Evolutionary conservation across 257 asterid species (phyloP).

Genomic region (Forsythia viridissima): DNA sequence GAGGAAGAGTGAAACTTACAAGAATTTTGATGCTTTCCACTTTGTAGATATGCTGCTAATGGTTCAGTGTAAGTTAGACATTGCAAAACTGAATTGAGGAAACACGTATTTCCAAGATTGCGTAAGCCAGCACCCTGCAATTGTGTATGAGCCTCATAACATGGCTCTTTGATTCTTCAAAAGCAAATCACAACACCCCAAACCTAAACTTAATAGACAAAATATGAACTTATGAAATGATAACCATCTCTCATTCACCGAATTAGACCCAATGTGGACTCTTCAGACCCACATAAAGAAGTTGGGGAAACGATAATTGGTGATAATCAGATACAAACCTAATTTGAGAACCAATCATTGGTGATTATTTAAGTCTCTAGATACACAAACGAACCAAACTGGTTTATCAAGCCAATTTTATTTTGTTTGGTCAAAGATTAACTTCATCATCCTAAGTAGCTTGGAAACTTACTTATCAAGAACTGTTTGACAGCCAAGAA

Average conservation of each 20-base stretch:
- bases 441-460: too few relatives aligned
- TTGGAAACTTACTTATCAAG: too few relatives aligned
- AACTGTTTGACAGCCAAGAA: too few relatives aligned
- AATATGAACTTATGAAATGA: background rate
- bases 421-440: too few relatives aligned
- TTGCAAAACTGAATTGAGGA: constrained; percentile 88
- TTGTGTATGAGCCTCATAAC: constrained; percentile 8
- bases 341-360: too few relatives aligned
- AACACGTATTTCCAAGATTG: constrained; percentile 97
- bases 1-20: constrained; percentile 55
- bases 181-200: background rate
- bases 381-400: too few relatives aligned
- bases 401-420: too few relatives aligned
- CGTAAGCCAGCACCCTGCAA: constrained; percentile 97
- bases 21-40: constrained; percentile 92
- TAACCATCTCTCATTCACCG: background rate
- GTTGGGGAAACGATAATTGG: too few relatives aligned
- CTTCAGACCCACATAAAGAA: too few relatives aligned
- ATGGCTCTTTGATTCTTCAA: constrained; percentile 16
- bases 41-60: constrained; percentile 92
- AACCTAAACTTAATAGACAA: background rate
- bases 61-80: constrained; percentile 98
- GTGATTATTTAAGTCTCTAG: too few relatives aligned
- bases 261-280: too few relatives aligned
- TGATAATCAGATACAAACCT: too few relatives aligned